Conservation (phyloP, 257 asterid species). For the Avicennia marina region DNA sequence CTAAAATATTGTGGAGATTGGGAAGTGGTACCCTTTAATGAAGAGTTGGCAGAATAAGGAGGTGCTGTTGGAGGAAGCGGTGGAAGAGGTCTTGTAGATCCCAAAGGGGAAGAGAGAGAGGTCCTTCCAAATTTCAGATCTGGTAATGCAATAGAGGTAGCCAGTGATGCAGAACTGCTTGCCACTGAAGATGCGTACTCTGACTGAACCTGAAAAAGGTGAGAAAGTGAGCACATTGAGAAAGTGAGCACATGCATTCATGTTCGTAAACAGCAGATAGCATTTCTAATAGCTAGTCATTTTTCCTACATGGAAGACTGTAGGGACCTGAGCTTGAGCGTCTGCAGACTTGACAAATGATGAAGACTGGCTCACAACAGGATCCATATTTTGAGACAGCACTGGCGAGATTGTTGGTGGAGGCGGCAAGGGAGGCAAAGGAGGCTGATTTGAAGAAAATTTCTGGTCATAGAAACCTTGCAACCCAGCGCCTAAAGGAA, state of each 20-base stretch:
- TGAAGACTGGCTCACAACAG: conserved; percentile 40
- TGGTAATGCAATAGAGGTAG: conserved; percentile 23
- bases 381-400: conserved; percentile 46
- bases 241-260: conserved; percentile 18
- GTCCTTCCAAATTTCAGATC: conserved; percentile 50
- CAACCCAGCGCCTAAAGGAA: conserved; percentile 32
- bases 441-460: conserved; percentile 57
- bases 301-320: conserved; percentile 47
- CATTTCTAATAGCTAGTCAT: background rate
- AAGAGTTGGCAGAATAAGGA: conserved; percentile 53
- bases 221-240: conserved; percentile 14
- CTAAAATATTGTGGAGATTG: conserved; percentile 44
- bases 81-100: conserved; percentile 63
- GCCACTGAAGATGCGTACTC: conserved; percentile 43
- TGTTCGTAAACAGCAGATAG: conserved; percentile 2
- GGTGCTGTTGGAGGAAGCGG: conserved; percentile 75
- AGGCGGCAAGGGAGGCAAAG: conserved; percentile 67
- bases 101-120: conserved; percentile 55
- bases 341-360: conserved; percentile 41
- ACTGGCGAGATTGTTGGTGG: conserved; percentile 48
- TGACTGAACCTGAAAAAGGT: conserved; percentile 53
- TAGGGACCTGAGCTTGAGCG: conserved; percentile 42
- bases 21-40: conserved; percentile 42
- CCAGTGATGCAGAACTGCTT: conserved; percentile 7
- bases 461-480: conserved; percentile 71